Conservation (phyloP, 2,329 filamentous ascomycete genomes). For the Penicillium sclerotigenum region DNA sequence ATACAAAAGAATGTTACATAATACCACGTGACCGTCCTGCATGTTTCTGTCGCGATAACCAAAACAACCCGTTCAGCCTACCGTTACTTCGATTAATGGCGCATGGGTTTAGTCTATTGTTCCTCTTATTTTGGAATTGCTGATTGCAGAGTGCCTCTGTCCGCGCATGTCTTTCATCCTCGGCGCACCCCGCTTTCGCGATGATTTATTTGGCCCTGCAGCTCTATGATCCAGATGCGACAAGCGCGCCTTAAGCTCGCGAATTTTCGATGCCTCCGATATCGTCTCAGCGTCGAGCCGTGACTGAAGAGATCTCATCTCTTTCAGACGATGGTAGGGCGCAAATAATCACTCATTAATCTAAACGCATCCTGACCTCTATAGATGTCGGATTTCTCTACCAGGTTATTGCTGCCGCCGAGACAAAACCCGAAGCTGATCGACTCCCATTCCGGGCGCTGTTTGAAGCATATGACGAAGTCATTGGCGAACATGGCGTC, state of each 20-base stretch:
- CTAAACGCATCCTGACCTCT: slow-evolving; percentile 2
- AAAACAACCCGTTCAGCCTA: slow-evolving; percentile 20
- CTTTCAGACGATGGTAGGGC: slow-evolving; percentile 61
- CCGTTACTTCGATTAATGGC: background rate
- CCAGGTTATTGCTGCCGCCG: slow-evolving; percentile 69
- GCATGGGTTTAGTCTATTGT: slow-evolving; percentile 1
- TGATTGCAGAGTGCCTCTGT: slow-evolving; percentile 8
- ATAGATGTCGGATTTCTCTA: slow-evolving; percentile 76
- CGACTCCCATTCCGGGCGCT: slow-evolving; percentile 71
- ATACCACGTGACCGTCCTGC: slow-evolving; percentile 18
- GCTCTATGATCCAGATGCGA: slow-evolving; percentile 44
- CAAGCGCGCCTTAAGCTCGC: slow-evolving; percentile 46
- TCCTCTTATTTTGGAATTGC: slow-evolving; percentile 3
- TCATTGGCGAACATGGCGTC: slow-evolving; percentile 68
- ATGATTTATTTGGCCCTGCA: slow-evolving; percentile 39
- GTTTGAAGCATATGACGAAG: slow-evolving; percentile 74
- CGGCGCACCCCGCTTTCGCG: slow-evolving; percentile 29
- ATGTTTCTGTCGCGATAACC: slow-evolving; percentile 28
- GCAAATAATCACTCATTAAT: background rate
- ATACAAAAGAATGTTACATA: slow-evolving; percentile 18
- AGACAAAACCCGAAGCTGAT: slow-evolving; percentile 62
- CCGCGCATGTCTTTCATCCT: slow-evolving; percentile 13
- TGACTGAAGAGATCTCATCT: slow-evolving; percentile 41
- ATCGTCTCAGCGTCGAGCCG: slow-evolving; percentile 41
- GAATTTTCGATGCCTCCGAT: slow-evolving; percentile 51